Conservation (phyloP, 2,329 filamentous ascomycete species). For the Colletotrichum euphorbiae region DNA sequence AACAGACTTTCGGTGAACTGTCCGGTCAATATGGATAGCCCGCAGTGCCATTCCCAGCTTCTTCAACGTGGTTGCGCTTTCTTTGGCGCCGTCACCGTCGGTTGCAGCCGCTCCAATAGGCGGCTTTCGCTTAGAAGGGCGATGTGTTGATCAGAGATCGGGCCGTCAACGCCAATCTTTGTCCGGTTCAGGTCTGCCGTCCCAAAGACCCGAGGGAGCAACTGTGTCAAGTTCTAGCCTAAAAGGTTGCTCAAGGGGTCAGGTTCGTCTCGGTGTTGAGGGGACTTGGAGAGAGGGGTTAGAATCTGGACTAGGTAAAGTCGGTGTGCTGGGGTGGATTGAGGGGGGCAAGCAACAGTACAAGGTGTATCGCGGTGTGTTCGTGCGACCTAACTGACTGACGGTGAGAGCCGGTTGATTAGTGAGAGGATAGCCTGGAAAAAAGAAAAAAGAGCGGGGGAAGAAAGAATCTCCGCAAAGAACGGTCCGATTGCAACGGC, state of each 20-base stretch:
- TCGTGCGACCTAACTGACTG: conserved; percentile 4
- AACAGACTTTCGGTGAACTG: conserved; percentile 19
- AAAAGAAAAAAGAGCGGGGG: neutral
- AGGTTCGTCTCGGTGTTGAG: conserved; percentile 5
- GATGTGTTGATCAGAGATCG: conserved; percentile 6
- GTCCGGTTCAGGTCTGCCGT: conserved; percentile 3
- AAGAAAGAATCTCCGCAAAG: conserved; percentile 20
- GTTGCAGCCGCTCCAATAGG: conserved; percentile 33
- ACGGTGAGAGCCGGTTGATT: conserved; percentile 1
- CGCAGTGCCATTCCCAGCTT: neutral
- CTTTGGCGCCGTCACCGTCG: conserved; percentile 2
- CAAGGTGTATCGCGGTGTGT: conserved; percentile 18
- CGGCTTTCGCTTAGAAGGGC: conserved; percentile 1
- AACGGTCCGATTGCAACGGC: conserved; percentile 16
- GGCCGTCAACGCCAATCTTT: conserved; percentile 14
- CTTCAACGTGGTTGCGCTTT: neutral
- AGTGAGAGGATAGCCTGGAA: neutral
- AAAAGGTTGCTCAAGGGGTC: neutral
- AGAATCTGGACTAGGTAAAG: conserved; percentile 16
- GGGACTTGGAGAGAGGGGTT: neutral
- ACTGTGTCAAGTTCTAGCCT: neutral
- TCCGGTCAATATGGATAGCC: conserved; percentile 4
- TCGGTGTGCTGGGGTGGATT: conserved; percentile 17
- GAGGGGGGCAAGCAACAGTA: neutral
- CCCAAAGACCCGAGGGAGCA: neutral